These are phyloP conservation scores for Pulveroboletus ravenelii DNA, from an alignment of 768 basidiomycete species.

Conservation along the genomic window DNA sequence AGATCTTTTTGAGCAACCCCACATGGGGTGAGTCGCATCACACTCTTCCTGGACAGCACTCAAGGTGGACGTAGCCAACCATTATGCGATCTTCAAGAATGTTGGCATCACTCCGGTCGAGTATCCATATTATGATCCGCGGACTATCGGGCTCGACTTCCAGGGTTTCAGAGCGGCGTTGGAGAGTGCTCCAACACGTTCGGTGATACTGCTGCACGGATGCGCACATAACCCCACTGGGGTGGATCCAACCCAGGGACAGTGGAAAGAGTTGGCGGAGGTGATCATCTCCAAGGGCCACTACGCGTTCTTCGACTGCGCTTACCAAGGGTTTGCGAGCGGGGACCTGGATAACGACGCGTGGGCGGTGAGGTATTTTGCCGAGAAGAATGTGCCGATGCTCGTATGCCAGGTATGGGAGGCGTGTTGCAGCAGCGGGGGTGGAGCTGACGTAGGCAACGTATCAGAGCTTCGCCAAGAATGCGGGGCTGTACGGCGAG, in stretches of 20 bases:
- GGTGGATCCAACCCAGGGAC: slow-evolving; percentile 84
- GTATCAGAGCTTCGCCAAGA: slow-evolving; percentile 90
- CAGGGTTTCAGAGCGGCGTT: slow-evolving; percentile 59
- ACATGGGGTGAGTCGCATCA: slow-evolving; percentile 75
- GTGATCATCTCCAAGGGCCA: slow-evolving; percentile 69
- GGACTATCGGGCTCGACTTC: slow-evolving; percentile 84
- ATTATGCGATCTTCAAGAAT: slow-evolving; percentile 86
- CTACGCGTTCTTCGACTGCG: slow-evolving; percentile 91
- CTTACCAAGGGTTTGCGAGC: slow-evolving; percentile 96
- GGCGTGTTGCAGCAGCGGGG: not conserved
- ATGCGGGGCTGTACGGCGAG: slow-evolving; percentile 93
- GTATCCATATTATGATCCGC: slow-evolving; percentile 93
- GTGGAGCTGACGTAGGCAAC: slow-evolving; percentile 8
- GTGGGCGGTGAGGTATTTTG: slow-evolving; percentile 87
- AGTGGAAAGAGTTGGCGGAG: slow-evolving; percentile 78
- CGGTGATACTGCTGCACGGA: slow-evolving; percentile 86
- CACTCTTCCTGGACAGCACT: not conserved
- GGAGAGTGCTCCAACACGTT: slow-evolving; percentile 62
- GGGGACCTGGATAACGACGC: slow-evolving; percentile 90
- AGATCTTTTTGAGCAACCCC: slow-evolving; percentile 83
- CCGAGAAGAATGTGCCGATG: slow-evolving; percentile 64
- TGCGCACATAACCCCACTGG: slow-evolving; percentile 98
- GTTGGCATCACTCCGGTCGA: slow-evolving; percentile 82
- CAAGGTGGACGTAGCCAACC: slow-evolving; percentile 54
- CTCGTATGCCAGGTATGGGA: slow-evolving; percentile 76